Evolutionary conservation across 768 basidiomycete species (phyloP).

Genomic region (Candolleomyces aberdarensis): DNA sequence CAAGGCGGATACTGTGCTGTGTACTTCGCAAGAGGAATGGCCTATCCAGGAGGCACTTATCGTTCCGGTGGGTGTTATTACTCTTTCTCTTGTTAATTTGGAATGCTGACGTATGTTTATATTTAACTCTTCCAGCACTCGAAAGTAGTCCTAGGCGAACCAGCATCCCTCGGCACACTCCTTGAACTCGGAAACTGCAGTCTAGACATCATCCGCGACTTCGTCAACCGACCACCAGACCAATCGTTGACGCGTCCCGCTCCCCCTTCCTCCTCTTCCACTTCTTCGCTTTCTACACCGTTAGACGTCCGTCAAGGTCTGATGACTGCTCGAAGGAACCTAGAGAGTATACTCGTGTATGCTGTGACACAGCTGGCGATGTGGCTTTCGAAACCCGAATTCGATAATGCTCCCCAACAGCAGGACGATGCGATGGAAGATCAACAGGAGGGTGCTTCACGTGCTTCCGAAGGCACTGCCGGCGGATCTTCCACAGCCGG

Average conservation of each 20-base stretch:
- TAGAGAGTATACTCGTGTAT: slow-evolving; percentile 70
- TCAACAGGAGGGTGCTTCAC: neutral
- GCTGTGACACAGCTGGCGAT: slow-evolving; percentile 74
- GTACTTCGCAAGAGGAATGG: slow-evolving; percentile 69
- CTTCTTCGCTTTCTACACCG: slow-evolving; percentile 25
- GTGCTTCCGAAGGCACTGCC: slow-evolving; percentile 17
- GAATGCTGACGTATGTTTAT: neutral
- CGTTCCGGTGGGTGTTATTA: slow-evolving; percentile 56
- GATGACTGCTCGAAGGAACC: slow-evolving; percentile 51
- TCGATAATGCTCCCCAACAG: slow-evolving; percentile 44
- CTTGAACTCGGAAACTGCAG: slow-evolving; percentile 82
- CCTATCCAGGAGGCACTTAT: slow-evolving; percentile 63
- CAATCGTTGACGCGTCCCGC: slow-evolving; percentile 41
- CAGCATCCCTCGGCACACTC: slow-evolving; percentile 81
- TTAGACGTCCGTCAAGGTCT: slow-evolving; percentile 60
- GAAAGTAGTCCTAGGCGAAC: slow-evolving; percentile 79
- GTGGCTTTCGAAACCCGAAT: slow-evolving; percentile 74
- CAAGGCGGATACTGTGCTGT: slow-evolving; percentile 63
- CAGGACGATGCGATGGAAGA: slow-evolving; percentile 43
- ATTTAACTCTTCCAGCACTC: slow-evolving; percentile 54
- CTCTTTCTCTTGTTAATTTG: neutral
- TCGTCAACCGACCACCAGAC: slow-evolving; percentile 58
- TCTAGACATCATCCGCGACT: slow-evolving; percentile 67
- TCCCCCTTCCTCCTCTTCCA: slow-evolving; percentile 19
- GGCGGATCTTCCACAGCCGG: neutral